Evolutionary conservation across 306 rosid genomes (phyloP), one percentile per base, ranked within the genome.

Genomic region (Vicia faba): DNA sequence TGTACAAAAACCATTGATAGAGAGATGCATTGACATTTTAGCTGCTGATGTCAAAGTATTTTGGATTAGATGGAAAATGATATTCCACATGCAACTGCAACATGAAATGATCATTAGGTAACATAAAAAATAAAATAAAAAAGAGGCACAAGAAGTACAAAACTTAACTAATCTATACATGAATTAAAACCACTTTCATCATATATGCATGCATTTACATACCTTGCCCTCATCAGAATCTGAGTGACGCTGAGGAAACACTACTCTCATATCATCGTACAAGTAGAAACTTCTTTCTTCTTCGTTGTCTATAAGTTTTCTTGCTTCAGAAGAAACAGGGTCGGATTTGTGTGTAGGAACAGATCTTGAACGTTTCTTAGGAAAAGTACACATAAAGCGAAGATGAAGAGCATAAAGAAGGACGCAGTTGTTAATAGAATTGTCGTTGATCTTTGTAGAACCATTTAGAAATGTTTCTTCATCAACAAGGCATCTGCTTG

Each of bases 181-280:
- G 71, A 31, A 60, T 54, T 38, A 33, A 66, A 43, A 44, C 35
- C 36, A 59, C 18, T 49, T 49, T 31, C 38, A 33, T 48, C 41
- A 72, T 20, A 20, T 20, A 20, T 26, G 61, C 10, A 64, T 35
- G 26, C 44, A 48, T 48, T 11, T 28, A 36, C 83, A 70, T 81
- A 88, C 96, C 93, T 86, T 84, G 68, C 97, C 97, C 48, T 86
- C 97, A 73, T 91, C 97, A 19, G 93, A 69, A 83, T 91, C 97
- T 1, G 88, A 83, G 80, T 88, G 93, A 20, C 97, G 91, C 65
- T 88, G 97, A 54, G 96, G 97, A 75, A 91, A 91, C 79, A 91
- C 93, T 20, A 84, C 96, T 75, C 89, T 83, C 83, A 86, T 74
- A 70, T 88, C 93, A 71, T 84, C 82, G 65, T 75, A 83, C 86